Evolutionary conservation across 257 asterid genomes (phyloP).

Genomic region (Penstemon barbatus): DNA sequence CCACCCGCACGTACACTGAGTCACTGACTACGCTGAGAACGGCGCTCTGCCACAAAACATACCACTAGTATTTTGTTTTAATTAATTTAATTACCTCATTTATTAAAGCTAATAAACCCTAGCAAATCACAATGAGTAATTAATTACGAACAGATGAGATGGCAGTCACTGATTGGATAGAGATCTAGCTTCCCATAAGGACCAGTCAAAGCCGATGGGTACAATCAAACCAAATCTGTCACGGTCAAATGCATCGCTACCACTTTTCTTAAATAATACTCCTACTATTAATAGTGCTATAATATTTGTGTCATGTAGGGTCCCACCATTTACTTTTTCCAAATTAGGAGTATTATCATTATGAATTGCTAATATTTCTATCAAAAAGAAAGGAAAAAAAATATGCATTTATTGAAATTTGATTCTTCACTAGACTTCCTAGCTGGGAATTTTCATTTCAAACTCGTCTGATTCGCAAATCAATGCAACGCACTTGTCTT

Average conservation of each 20-base stretch:
- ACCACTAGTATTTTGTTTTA: neutral
- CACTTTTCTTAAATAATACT: neutral
- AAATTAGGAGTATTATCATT: no score
- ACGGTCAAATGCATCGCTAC: conserved; percentile 33
- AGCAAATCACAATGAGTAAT: neutral
- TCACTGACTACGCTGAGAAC: conserved; percentile 25
- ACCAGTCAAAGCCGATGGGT: conserved; percentile 38
- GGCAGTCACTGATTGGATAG: conserved; percentile 25
- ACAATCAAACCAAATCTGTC: conserved; percentile 41
- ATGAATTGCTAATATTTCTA: no score
- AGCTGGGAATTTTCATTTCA: no score
- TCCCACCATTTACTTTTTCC: neutral
- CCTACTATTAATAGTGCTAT: no score
- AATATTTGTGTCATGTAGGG: neutral
- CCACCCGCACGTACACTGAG: conserved; percentile 35
- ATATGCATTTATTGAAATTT: no score
- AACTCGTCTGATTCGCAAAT: no score
- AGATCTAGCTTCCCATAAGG: neutral
- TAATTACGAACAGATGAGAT: conserved; percentile 7
- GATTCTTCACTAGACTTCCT: no score
- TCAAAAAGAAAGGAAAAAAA: no score
- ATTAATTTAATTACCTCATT: neutral
- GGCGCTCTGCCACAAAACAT: conserved; percentile 13
- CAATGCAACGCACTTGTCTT: no score
- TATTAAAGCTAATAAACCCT: neutral